Percentiles rank a stretch among this genome's conserved stretches.
These are phyloP conservation scores for Phyllosticta citriasiana DNA, from an alignment of 2,329 filamentous ascomycete genomes.

Conservation along the genomic window DNA sequence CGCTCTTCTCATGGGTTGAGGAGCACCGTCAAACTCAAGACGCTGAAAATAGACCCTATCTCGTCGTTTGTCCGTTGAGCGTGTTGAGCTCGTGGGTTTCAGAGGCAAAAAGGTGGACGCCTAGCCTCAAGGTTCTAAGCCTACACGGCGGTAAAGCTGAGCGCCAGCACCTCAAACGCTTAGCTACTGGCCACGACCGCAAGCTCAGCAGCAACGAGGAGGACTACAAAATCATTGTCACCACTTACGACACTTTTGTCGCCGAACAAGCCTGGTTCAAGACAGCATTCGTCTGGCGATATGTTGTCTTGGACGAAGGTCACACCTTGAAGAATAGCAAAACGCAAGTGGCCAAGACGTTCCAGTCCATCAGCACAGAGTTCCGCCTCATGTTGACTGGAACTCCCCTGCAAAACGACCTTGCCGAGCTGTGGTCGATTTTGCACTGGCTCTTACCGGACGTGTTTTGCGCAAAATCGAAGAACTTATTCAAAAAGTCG, in stretches of 20 bases:
- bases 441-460: constrained; percentile 49
- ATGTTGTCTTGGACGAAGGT: constrained; percentile 98
- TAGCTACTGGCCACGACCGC: constrained; percentile 36
- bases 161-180: constrained; percentile 60
- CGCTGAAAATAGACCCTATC: constrained; percentile 71
- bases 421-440: constrained; percentile 48
- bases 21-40: constrained; percentile 60
- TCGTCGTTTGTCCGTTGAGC: constrained; percentile 93
- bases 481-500: constrained; percentile 42
- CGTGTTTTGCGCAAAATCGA: constrained; percentile 44
- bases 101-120: constrained; percentile 97
- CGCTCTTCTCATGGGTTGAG: constrained; percentile 90
- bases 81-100: constrained; percentile 97
- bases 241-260: constrained; percentile 98
- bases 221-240: constrained; percentile 57
- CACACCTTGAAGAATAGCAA: constrained; percentile 92
- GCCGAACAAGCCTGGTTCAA: constrained; percentile 87
- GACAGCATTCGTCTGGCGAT: constrained; percentile 93
- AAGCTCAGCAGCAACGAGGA: constrained; percentile 33
- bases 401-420: constrained; percentile 50
- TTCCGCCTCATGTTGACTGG: constrained; percentile 43
- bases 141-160: constrained; percentile 87
- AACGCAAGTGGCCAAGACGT: constrained; percentile 32
- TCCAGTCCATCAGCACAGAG: constrained; percentile 37
- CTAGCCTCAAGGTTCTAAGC: constrained; percentile 71